Conservation (phyloP, 1,139 yeast species). For the Arxiozyma bovina region DNA sequence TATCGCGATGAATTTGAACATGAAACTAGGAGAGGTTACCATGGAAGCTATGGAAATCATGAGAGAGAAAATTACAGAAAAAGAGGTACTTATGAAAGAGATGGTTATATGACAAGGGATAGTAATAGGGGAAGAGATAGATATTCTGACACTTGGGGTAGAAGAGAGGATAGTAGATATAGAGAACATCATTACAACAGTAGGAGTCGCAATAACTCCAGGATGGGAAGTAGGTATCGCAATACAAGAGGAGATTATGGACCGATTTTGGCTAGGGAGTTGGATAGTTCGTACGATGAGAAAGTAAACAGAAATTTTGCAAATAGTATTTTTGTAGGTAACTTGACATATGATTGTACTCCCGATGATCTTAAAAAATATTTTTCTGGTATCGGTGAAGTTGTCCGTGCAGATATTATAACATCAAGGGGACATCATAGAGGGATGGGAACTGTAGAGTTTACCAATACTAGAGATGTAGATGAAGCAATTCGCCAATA, state of each 20-base stretch:
- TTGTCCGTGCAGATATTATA: slow-evolving; percentile 81
- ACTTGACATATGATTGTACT: slow-evolving; percentile 57
- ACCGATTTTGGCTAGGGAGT: slow-evolving; percentile 25
- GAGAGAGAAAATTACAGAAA: slow-evolving; percentile 10
- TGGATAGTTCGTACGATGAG: slow-evolving; percentile 30
- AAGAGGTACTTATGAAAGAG: not conserved
- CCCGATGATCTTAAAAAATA: slow-evolving; percentile 52
- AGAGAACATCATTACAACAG: not conserved
- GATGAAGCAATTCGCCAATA: slow-evolving; percentile 63
- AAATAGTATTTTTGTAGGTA: slow-evolving; percentile 66
- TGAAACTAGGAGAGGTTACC: slow-evolving; percentile 15
- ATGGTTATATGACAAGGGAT: not conserved
- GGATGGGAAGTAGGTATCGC: slow-evolving; percentile 1
- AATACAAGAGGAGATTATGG: slow-evolving; percentile 17
- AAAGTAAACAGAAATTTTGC: slow-evolving; percentile 56
- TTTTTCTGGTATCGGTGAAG: slow-evolving; percentile 58
- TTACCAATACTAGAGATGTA: slow-evolving; percentile 58
- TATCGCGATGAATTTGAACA: slow-evolving; percentile 14
- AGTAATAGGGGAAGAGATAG: slow-evolving; percentile 1
- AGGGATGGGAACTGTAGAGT: slow-evolving; percentile 94
- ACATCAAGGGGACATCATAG: slow-evolving; percentile 74
- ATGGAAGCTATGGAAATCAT: slow-evolving; percentile 16
- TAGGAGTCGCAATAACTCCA: not conserved
- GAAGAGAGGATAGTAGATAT: not conserved
- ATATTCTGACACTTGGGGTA: not conserved